Conservation (phyloP, 495 filamentous ascomycete species). For the Aspergillus coremiiformis region DNA sequence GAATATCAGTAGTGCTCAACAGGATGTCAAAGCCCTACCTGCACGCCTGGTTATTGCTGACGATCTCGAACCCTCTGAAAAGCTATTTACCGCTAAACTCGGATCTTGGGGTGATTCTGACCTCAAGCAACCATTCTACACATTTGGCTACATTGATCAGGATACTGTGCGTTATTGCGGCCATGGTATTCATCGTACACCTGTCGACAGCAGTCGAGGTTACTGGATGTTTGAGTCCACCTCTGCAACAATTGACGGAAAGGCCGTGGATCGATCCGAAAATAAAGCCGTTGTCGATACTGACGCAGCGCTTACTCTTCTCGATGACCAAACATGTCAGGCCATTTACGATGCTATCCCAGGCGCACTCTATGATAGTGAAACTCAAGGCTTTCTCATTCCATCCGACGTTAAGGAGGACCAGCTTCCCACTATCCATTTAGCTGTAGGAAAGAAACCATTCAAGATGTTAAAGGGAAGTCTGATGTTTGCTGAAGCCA, state of each 20-base stretch:
- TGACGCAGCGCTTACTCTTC: slow-evolving; percentile 64
- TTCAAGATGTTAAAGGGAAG: slow-evolving; percentile 68
- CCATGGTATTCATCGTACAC: slow-evolving; percentile 53
- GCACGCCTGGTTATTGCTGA: slow-evolving; percentile 67
- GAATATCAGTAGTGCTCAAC: slow-evolving; percentile 62
- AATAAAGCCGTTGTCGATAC: slow-evolving; percentile 80
- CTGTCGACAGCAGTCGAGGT: slow-evolving; percentile 60
- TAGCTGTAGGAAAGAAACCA: slow-evolving; percentile 59
- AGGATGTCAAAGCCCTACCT: slow-evolving; percentile 60
- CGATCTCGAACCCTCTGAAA: slow-evolving; percentile 52
- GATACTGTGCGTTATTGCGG: slow-evolving; percentile 49
- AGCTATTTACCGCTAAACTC: slow-evolving; percentile 71
- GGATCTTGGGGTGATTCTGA: slow-evolving; percentile 54
- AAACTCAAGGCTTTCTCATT: slow-evolving; percentile 62
- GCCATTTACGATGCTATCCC: slow-evolving; percentile 64
- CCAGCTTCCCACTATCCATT: slow-evolving; percentile 57
- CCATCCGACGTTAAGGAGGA: slow-evolving; percentile 49
- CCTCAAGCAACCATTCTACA: slow-evolving; percentile 60
- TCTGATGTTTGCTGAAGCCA: slow-evolving; percentile 56
- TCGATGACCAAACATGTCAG: slow-evolving; percentile 58
- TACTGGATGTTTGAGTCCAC: slow-evolving; percentile 66
- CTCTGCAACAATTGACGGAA: slow-evolving; percentile 54
- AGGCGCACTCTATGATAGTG: slow-evolving; percentile 55
- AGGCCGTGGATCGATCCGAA: slow-evolving; percentile 44
- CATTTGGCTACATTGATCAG: slow-evolving; percentile 71